Evolutionary conservation across 352 stramenopile genomes (phyloP).

Genomic region (Peronospora belbahrii): DNA sequence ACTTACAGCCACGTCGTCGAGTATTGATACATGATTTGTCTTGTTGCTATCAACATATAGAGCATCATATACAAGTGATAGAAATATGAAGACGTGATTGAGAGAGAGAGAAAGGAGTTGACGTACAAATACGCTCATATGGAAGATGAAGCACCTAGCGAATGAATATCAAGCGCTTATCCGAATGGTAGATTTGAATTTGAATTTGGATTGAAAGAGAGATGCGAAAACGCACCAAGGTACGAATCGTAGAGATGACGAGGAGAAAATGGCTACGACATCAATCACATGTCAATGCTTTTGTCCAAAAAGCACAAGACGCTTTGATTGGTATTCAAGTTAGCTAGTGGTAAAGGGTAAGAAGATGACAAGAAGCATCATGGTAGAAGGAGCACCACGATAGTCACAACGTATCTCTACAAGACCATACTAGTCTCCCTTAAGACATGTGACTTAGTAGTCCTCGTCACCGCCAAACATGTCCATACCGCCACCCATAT

Average conservation of each 20-base stretch:
- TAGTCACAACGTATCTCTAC: constrained; percentile 1
- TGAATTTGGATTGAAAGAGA: constrained; percentile 15
- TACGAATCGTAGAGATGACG: not conserved
- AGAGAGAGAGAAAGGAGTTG: not conserved
- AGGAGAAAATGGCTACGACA: no score
- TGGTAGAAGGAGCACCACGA: constrained; percentile 5
- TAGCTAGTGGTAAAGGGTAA: no score
- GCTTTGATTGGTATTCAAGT: constrained; percentile 19
- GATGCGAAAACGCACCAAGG: not conserved
- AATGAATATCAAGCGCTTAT: no score
- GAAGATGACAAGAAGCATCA: no score
- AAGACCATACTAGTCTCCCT: not conserved
- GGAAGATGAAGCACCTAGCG: constrained; percentile 7
- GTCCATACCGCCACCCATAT: constrained; percentile 84
- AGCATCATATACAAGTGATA: no score
- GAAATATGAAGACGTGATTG: constrained; percentile 10
- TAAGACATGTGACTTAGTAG: constrained; percentile 40
- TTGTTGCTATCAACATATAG: no score
- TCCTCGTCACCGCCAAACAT: constrained; percentile 72
- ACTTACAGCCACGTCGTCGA: constrained; percentile 84
- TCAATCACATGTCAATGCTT: no score
- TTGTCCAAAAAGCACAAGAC: constrained; percentile 18
- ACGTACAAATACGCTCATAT: constrained; percentile 16
- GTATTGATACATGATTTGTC: not conserved
- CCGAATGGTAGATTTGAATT: constrained; percentile 30